Evolutionary conservation across 1,284 basidiomycete species (phyloP).

Genomic region (Ustilago esculenta): DNA sequence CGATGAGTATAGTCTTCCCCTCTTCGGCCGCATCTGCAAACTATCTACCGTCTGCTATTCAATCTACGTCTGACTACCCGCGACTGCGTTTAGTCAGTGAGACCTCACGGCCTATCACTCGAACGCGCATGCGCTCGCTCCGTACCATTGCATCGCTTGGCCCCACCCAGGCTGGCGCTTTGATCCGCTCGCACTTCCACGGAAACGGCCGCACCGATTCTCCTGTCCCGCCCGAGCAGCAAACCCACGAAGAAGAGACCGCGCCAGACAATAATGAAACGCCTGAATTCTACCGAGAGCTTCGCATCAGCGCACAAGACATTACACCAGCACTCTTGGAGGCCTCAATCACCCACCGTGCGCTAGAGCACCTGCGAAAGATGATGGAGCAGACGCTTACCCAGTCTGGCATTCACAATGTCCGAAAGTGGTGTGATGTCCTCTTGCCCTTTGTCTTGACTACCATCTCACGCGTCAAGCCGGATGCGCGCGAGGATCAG

Average conservation of each 20-base stretch:
- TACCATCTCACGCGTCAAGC: constrained; percentile 59
- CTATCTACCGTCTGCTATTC: constrained; percentile 32
- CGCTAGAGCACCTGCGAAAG: constrained; percentile 51
- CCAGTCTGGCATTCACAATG: constrained; percentile 41
- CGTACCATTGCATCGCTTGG: constrained; percentile 44
- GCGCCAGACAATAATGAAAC: constrained; percentile 13
- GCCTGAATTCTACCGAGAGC: constrained; percentile 40
- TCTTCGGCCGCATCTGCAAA: constrained; percentile 5
- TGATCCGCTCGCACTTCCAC: constrained; percentile 38
- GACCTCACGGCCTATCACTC: constrained; percentile 20
- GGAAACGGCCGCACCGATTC: constrained; percentile 27
- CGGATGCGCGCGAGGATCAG: constrained; percentile 74
- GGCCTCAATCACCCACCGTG: constrained; percentile 41
- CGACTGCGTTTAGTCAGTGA: constrained; percentile 48
- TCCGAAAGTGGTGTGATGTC: constrained; percentile 56
- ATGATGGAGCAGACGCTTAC: constrained; percentile 61
- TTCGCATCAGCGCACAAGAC: constrained; percentile 41
- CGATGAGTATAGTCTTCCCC: constrained; percentile 23
- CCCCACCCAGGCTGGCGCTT: constrained; percentile 32
- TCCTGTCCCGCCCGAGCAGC: constrained; percentile 13
- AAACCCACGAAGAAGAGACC: constrained; percentile 11
- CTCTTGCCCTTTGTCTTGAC: constrained; percentile 57
- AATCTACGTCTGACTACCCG: constrained; percentile 44
- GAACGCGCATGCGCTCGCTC: constrained; percentile 41
- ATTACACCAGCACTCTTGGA: constrained; percentile 45